A percentile compares a stretch with the other conserved stretches of the same genome.
phyloP scores from a whole-genome alignment of 768 basidiomycete genomes.

The Rhizopogon rudus region DNA sequence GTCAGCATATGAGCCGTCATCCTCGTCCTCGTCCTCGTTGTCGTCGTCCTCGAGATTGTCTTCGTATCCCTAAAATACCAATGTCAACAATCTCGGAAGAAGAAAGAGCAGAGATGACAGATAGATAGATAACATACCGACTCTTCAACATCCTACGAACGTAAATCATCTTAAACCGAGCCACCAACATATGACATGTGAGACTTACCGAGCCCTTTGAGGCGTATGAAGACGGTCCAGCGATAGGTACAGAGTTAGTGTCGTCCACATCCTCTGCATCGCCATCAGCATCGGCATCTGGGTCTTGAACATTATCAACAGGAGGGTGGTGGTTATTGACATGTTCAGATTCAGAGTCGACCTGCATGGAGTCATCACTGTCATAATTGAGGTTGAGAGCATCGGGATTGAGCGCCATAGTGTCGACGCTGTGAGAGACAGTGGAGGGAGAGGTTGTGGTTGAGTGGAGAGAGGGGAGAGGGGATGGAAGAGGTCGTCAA shows the following conservation, averaged over 20 bases:
- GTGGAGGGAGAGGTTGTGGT: constrained; percentile 22
- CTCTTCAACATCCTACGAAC: constrained; percentile 25
- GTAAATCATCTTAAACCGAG: neutral
- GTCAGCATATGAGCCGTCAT: constrained; percentile 76
- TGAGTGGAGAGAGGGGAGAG: constrained; percentile 30
- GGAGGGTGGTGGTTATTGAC: constrained; percentile 12
- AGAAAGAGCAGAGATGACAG: constrained; percentile 5
- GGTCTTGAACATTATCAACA: constrained; percentile 35
- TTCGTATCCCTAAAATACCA: constrained; percentile 58
- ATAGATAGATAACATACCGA: constrained; percentile 20
- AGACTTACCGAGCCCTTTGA: constrained; percentile 58
- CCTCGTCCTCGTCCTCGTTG: constrained; percentile 43
- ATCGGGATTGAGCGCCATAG: constrained; percentile 33
- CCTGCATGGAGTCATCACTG: constrained; percentile 60
- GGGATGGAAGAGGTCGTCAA: constrained; percentile 33
- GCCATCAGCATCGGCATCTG: constrained; percentile 37
- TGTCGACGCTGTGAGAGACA: constrained; percentile 10
- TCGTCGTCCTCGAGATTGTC: constrained; percentile 41
- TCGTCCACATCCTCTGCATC: constrained; percentile 37
- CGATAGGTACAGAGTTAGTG: constrained; percentile 29
- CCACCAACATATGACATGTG: constrained; percentile 11
- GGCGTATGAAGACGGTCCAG: constrained; percentile 38
- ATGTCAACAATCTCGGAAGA: constrained; percentile 18
- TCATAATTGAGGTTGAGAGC: constrained; percentile 51
- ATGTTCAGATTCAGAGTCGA: constrained; percentile 55